These are phyloP conservation scores for Aspergillus unguis DNA, from an alignment of 2,329 filamentous ascomycete species.

Conservation along the genomic window DNA sequence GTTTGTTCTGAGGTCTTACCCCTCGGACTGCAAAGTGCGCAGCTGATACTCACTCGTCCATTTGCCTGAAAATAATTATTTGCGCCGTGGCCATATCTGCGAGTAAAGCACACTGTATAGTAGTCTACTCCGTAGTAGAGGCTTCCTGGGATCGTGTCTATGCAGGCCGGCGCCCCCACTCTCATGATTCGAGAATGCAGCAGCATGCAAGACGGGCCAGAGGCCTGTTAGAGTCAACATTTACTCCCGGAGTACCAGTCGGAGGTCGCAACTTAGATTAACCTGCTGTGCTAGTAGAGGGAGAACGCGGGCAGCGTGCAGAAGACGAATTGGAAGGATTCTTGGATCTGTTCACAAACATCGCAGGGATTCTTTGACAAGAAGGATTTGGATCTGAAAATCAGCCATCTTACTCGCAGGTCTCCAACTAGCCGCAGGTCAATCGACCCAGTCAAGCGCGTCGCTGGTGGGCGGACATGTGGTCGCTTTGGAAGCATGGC, in stretches of 20 bases:
- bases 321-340: conserved; percentile 2
- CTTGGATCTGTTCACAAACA: conserved; percentile 1
- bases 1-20: conserved; percentile 8
- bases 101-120: conserved; percentile 2
- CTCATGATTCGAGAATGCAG: conserved; percentile 4
- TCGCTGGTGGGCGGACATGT: conserved; percentile 22
- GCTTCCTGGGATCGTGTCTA: conserved; percentile 8
- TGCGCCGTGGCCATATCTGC: not conserved
- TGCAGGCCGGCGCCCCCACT: conserved; percentile 7
- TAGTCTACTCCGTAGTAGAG: not conserved
- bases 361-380: not conserved
- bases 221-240: not conserved
- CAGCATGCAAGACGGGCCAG: conserved; percentile 20
- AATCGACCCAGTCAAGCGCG: conserved; percentile 13
- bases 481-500: conserved; percentile 24
- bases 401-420: conserved; percentile 8
- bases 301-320: conserved; percentile 9
- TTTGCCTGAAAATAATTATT: not conserved
- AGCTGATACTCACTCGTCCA: not conserved
- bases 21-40: not conserved
- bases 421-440: conserved; percentile 10
- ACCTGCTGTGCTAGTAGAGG: not conserved
- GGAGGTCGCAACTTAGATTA: conserved; percentile 9
- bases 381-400: conserved; percentile 8
- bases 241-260: not conserved